A percentile compares a stretch with the other conserved stretches of the same genome.
Evolutionary conservation across 2,329 filamentous ascomycete species (phyloP).

Genomic region (Cryphonectria japonica): DNA sequence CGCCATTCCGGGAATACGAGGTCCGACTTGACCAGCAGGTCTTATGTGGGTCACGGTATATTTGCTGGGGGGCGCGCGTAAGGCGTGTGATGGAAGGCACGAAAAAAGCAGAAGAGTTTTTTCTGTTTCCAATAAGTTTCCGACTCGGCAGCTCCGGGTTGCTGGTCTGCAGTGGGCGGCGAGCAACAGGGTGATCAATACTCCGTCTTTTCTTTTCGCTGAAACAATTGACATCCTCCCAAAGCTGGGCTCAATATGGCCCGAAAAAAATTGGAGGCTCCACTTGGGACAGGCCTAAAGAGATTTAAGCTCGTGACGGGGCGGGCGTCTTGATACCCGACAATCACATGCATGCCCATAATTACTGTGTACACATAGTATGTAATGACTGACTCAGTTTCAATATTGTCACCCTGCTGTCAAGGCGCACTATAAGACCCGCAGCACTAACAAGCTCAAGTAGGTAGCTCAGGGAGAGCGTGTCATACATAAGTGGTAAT

Average conservation of each 20-base stretch:
- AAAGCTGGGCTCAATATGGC: not conserved
- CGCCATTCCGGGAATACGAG: constrained; percentile 6
- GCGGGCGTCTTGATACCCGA: not conserved
- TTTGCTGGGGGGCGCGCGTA: not conserved
- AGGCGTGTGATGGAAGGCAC: not conserved
- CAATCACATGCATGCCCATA: not conserved
- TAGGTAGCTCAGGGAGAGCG: not conserved
- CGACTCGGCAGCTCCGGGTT: not conserved
- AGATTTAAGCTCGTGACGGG: not conserved
- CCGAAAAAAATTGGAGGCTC: not conserved
- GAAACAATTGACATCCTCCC: not conserved
- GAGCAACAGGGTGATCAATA: not conserved
- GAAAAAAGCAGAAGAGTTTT: not conserved
- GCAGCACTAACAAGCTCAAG: not conserved
- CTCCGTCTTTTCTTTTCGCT: not conserved
- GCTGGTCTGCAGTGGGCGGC: not conserved
- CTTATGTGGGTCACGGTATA: not conserved
- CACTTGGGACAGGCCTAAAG: not conserved
- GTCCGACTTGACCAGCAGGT: constrained; percentile 2
- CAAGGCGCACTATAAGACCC: not conserved
- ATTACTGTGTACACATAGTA: not conserved
- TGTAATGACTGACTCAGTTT: not conserved
- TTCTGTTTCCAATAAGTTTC: not conserved
- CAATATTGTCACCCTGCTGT: not conserved
- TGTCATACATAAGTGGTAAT: no score